Conservation (phyloP, 208 protist genomes). For the Acanthamoeba culbertsoni region DNA sequence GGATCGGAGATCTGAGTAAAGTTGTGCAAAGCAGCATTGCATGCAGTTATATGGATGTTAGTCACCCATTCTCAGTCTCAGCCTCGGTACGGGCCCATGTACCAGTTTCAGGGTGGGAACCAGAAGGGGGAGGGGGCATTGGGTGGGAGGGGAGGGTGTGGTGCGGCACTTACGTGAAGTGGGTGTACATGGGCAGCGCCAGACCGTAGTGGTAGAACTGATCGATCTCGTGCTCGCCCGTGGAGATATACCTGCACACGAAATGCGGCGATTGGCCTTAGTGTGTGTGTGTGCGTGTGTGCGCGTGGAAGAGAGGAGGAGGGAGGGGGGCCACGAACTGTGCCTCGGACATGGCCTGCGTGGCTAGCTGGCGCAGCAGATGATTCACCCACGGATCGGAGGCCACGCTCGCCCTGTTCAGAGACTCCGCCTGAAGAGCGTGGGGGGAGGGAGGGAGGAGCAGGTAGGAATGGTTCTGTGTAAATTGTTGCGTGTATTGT, state of each 20-base stretch:
- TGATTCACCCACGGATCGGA: constrained; percentile 18
- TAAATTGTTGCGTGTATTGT: too few species aligned
- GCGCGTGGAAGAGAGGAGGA: not conserved
- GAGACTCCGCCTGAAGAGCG: not conserved
- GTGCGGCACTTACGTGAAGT: constrained; percentile 83
- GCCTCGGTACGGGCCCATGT: too few species aligned
- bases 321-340: not conserved
- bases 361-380: constrained; percentile 38
- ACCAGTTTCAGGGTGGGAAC: too few species aligned
- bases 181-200: constrained; percentile 87
- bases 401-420: not conserved
- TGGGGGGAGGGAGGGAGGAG: not conserved
- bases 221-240: not conserved
- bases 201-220: constrained; percentile 89
- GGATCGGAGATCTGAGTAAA: constrained; percentile 84
- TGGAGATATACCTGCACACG: constrained; percentile 34
- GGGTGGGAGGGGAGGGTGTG: too few species aligned
- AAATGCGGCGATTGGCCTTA: too few species aligned
- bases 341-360: constrained; percentile 35
- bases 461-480: too few species aligned
- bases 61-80: too few species aligned
- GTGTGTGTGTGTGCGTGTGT: not conserved
- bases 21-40: too few species aligned
- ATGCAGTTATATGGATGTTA: too few species aligned
- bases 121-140: not conserved